Base-by-base conservation (phyloP, 2,329 filamentous ascomycete genomes). In the Whalleya microplaca region DNA sequence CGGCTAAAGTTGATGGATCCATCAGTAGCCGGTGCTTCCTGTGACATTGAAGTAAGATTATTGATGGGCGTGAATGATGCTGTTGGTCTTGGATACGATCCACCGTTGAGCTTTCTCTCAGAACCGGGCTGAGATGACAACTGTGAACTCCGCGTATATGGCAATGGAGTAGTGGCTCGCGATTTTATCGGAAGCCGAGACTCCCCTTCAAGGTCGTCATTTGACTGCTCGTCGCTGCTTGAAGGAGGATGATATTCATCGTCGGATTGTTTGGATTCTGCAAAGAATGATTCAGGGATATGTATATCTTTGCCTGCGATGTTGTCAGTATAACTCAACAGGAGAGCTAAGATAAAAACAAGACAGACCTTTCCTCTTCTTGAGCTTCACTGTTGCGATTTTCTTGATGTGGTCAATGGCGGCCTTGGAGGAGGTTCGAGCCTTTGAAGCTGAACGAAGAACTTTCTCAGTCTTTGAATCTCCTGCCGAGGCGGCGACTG, bases 241-340 rank as follows among this genome's bases (percentile, higher is more conserved):
- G 50, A 46, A 48, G 23, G 14, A 29, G 54, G 44, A 41, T 21
- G 45, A 48, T 55, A 55, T 48, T 61, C 56, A 10, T 63, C 57
- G 37, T 59, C 58, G 2, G 57, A 56, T n/a, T 21, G 23, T 6
- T 56, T 19, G 27, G 48, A 19, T 29, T 57, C 48, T 18, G 48
- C 20, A 21, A 52, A 45, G 19, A 54, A 56, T 6, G 51, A 21
- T 7, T 52, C 48, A 2, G 55, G 42, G 19, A 46, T 21, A 9
- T 41, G 23, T 6, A 21, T 40, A 2, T 52, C 19, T 21, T 18
- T 29, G 19, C 14, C 55, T 60, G 9, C 9, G 45, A 19, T 43
- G 14, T 2, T 7, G 10, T 55, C 41, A 55, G 48, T 10, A 12
- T 40, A 43, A 10, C 16, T 5, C 6, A 12, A 21, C 2, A 32